Conservation (phyloP, 2,329 filamentous ascomycete species). For the Dactylellina haptotyla region DNA sequence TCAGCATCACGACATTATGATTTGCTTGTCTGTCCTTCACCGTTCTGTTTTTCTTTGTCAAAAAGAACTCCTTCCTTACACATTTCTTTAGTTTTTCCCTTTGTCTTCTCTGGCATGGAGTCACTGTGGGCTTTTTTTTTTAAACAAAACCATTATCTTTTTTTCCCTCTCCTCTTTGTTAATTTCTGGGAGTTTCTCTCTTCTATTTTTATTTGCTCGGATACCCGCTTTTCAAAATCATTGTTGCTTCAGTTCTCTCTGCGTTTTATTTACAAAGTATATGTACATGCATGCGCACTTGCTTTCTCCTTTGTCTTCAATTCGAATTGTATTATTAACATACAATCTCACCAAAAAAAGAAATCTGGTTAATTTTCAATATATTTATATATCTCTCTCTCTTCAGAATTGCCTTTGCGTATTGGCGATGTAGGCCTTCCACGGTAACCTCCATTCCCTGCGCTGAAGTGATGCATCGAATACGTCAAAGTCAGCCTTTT, state of each 20-base stretch:
- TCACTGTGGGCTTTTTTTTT: slow-evolving; percentile 40
- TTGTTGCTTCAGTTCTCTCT: slow-evolving; percentile 15
- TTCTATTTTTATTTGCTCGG: slow-evolving; percentile 31
- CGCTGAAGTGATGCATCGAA: slow-evolving; percentile 72
- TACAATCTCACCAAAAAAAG: slow-evolving; percentile 47
- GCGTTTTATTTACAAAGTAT: slow-evolving; percentile 42
- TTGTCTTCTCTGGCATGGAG: slow-evolving; percentile 54
- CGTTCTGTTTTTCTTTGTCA: slow-evolving; percentile 24
- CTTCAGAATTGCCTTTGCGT: slow-evolving; percentile 52
- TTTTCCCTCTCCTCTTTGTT: slow-evolving; percentile 17
- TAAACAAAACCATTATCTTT: no score
- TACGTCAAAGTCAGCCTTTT: slow-evolving; percentile 86
- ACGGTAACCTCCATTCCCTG: slow-evolving; percentile 85
- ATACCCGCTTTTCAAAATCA: slow-evolving; percentile 44
- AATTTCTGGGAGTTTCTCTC: slow-evolving; percentile 16
- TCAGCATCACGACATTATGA: slow-evolving; percentile 51
- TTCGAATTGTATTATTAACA: slow-evolving; percentile 51
- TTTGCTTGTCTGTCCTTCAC: slow-evolving; percentile 20
- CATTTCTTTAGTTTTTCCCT: slow-evolving; percentile 39
- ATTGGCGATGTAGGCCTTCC: slow-evolving; percentile 65
- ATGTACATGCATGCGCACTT: slow-evolving; percentile 43
- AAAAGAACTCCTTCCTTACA: slow-evolving; percentile 6
- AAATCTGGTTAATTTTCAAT: slow-evolving; percentile 7
- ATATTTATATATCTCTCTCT: not conserved
- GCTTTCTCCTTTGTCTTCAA: slow-evolving; percentile 12